Percentiles rank a stretch among this genome's conserved stretches.
These are phyloP conservation scores for Colletotrichum filicis DNA, from an alignment of 2,329 filamentous ascomycete species.

Conservation along the genomic window DNA sequence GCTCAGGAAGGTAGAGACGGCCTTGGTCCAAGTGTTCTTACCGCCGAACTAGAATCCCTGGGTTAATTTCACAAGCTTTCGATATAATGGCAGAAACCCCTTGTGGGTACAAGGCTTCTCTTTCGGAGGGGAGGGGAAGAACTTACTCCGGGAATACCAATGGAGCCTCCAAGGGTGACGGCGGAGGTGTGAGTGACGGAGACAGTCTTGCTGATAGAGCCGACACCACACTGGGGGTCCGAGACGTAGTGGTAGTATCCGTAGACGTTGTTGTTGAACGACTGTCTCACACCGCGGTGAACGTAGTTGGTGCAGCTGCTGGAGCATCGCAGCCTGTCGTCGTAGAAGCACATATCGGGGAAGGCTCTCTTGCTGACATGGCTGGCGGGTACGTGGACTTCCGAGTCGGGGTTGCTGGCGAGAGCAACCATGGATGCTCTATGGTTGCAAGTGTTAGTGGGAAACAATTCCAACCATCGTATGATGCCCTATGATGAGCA, in stretches of 20 bases:
- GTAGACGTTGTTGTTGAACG: slow-evolving; percentile 8
- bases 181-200: slow-evolving; percentile 8
- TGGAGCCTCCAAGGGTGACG: slow-evolving; percentile 1
- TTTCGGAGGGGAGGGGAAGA: no score
- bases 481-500: not conserved
- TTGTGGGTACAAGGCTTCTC: no score
- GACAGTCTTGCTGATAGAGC: slow-evolving; percentile 10
- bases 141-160: not conserved
- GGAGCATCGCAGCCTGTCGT: not conserved
- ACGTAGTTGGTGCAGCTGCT: not conserved
- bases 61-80: not conserved
- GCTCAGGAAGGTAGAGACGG: slow-evolving; percentile 1
- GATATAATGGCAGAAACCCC: no score
- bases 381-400: not conserved
- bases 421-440: not conserved
- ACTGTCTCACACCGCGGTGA: not conserved
- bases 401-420: not conserved
- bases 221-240: not conserved
- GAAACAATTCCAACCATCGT: no score
- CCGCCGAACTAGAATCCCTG: not conserved
- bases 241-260: slow-evolving; percentile 16
- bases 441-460: no score
- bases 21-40: not conserved
- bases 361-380: slow-evolving; percentile 13
- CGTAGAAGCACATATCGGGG: slow-evolving; percentile 8